Base-by-base conservation (phyloP, 1,139 yeast species). In the Suhomyces coccinellae region DNA sequence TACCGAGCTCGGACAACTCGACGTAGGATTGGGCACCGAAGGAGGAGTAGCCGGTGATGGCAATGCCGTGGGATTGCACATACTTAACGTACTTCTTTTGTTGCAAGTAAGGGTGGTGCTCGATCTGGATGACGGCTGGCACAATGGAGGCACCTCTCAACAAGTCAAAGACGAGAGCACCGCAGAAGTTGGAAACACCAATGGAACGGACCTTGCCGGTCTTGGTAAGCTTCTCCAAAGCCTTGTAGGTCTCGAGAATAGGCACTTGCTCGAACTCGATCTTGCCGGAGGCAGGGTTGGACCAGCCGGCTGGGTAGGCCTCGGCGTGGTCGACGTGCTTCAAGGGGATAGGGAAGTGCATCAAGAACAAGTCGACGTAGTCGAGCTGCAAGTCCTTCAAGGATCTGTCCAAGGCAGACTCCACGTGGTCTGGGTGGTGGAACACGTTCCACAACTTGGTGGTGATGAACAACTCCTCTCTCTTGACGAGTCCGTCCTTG, bases 81-180 rank as follows among this genome's bases (percentile, higher is more conserved):
- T 69, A 87, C 55, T 83, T 76, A 51, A 88, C 66, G 62, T 88
- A 74, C 54, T 73, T 74, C 49, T 79, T 79, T 70, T 89, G 97
- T 55, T 86, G 87, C 65, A 89, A 76, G 74, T 87, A 89, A 54
- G 97, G 96, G 66, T 89, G 97, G 69, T 87, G 93, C 73, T 90
- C 97, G 62, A 90, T 86, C 69, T 90, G 97, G 57, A 87, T 77
- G 44, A 80, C 89, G 43, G 86, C 87, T 41, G 97, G 97, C 57
- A 73, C 79, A 61, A 88, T 81, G 56, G 73, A 79, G 52, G 87
- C 85, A 49, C 82, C 81, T 62, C 89, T 80, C 51, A 87, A 70
- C 58, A 89, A 73, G 61, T 90, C 97, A 57, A 79, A 81, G 55
- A 90, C 67, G 59, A 87, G 71, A 16, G 82, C 85, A 52, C 63